Evolutionary conservation across 2,329 filamentous ascomycete species (phyloP).

Genomic region (Meredithiella fracta): DNA sequence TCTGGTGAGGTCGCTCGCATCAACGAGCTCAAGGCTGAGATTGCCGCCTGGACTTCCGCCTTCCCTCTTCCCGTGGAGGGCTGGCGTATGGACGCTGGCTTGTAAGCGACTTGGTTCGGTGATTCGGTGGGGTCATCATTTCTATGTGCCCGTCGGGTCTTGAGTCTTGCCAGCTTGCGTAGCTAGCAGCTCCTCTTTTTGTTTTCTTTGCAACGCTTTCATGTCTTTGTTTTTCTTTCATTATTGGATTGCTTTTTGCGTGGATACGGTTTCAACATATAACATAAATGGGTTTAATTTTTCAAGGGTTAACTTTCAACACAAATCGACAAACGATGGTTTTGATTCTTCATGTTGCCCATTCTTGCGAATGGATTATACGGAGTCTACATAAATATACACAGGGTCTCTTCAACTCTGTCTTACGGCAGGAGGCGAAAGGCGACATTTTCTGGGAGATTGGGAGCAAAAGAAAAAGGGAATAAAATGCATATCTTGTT

Average conservation of each 20-base stretch:
- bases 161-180: not conserved
- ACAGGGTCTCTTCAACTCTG: too few species aligned
- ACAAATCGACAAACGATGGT: not conserved
- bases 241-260: not conserved
- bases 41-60: constrained; percentile 65
- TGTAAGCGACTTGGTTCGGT: constrained; percentile 25
- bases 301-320: not conserved
- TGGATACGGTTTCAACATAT: constrained; percentile 12
- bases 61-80: constrained; percentile 86
- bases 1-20: constrained; percentile 66
- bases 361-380: not conserved
- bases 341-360: not conserved
- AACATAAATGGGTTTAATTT: constrained; percentile 10
- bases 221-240: constrained; percentile 5
- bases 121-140: not conserved
- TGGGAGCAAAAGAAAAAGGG: not conserved
- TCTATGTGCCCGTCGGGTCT: not conserved
- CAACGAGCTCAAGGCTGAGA: constrained; percentile 73
- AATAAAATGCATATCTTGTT: not conserved
- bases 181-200: not conserved
- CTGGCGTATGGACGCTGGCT: constrained; percentile 44
- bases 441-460: too few species aligned
- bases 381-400: too few species aligned
- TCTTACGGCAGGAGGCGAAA: too few species aligned
- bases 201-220: constrained; percentile 1